phyloP scores from a whole-genome alignment of 2,329 filamentous ascomycete genomes.

The Alternaria burnsii region DNA sequence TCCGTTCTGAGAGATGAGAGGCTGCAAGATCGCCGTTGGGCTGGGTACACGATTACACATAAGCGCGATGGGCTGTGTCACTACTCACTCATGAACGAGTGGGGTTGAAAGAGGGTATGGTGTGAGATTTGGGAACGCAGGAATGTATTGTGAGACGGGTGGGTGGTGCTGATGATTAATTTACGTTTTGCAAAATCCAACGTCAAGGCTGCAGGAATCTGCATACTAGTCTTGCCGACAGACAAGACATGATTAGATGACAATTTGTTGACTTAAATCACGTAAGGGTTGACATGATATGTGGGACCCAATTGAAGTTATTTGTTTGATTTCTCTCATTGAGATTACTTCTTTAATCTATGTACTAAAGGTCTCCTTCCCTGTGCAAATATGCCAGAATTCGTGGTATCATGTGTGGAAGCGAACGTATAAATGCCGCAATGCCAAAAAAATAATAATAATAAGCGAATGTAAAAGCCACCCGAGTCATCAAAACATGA shows the following conservation, averaged over 20 bases:
- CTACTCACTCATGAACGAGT: not conserved
- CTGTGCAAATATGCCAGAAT: not conserved
- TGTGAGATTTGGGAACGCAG: not conserved
- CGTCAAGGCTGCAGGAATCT: not conserved
- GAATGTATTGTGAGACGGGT: not conserved
- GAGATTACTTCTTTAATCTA: slow-evolving; percentile 1
- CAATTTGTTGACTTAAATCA: no score
- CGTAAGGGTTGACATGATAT: not conserved
- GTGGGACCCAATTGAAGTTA: not conserved
- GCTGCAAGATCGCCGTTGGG: not conserved
- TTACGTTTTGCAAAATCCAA: no score
- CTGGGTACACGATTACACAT: not conserved
- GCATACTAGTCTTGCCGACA: not conserved
- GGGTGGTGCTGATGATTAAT: no score
- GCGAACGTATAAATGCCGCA: not conserved
- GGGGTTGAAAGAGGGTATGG: not conserved
- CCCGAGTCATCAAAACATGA: not conserved
- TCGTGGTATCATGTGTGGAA: not conserved
- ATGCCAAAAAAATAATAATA: not conserved
- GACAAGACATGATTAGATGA: not conserved
- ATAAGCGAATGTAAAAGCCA: not conserved
- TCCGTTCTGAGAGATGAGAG: not conserved
- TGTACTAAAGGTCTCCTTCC: not conserved
- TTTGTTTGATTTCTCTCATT: not conserved
- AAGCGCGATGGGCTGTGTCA: not conserved